Evolutionary conservation across 1,139 yeast genomes (phyloP).

Genomic region (Hemisphaericaspora xylofermentans): DNA sequence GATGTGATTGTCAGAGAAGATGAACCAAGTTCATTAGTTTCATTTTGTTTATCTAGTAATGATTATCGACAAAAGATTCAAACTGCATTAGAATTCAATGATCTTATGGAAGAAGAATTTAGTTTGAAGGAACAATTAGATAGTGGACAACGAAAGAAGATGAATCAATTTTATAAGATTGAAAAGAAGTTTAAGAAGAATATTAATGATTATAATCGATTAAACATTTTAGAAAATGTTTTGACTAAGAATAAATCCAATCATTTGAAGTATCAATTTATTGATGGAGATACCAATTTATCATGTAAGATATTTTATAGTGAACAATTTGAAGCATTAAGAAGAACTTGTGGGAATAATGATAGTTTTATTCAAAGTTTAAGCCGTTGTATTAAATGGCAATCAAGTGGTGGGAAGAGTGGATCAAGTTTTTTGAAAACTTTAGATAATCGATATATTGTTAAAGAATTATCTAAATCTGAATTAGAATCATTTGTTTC

Average conservation of each 20-base stretch:
- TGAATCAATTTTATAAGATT: conserved; percentile 39
- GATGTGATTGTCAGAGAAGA: conserved; percentile 94
- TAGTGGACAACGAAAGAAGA: conserved; percentile 34
- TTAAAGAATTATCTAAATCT: conserved; percentile 83
- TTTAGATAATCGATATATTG: conserved; percentile 81
- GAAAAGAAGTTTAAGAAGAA: conserved; percentile 46
- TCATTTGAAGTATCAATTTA: conserved; percentile 88
- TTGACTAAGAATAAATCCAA: conserved; percentile 84
- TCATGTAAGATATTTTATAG: conserved; percentile 94
- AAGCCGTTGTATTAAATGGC: conserved; percentile 93
- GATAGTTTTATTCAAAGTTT: conserved; percentile 82
- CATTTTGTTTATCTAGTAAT: conserved; percentile 82
- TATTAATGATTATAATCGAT: conserved; percentile 16
- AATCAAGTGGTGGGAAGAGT: conserved; percentile 93
- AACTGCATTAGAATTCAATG: conserved; percentile 33
- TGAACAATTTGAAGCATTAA: conserved; percentile 93
- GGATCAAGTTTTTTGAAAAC: conserved; percentile 94
- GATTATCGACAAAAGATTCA: conserved; percentile 74
- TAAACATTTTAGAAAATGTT: conserved; percentile 53
- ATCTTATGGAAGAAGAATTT: conserved; percentile 14
- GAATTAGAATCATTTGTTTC: conserved; percentile 93
- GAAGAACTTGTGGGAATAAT: conserved; percentile 78
- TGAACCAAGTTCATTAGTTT: conserved; percentile 93
- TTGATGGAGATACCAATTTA: conserved; percentile 77
- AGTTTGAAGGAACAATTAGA: conserved; percentile 14